Evolutionary conservation across 345 rosid genomes (phyloP), one percentile per base, ranked within the genome.

Genomic region (Limnanthes douglasii): DNA sequence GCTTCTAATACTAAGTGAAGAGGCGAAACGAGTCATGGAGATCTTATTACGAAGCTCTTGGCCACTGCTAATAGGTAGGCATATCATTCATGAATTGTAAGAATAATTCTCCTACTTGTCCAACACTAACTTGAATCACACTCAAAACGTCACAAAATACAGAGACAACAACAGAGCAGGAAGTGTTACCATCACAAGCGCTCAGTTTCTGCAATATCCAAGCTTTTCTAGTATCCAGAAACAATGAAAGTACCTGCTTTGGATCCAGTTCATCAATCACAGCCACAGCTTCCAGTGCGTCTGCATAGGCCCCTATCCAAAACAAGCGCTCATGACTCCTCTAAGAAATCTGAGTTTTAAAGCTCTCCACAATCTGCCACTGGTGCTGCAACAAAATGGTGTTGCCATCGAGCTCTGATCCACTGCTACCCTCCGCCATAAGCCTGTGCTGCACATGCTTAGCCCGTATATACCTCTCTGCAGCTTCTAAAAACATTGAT

Each of bases 301-400:
- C 94, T 0, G 82, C 94, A 26, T 81, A 90, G 27, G 69, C 78
- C 5, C 54, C 75, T 2, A 90, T 11, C 68, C 77, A 94, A 34
- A 81, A 37, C 55, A 90, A 58, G 56, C 96, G 56, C 50, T 90
- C 99, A 11, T 65, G 93, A 24, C 93, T 69, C 51, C 93, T 70
- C 71, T 80, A 93, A 3, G 99, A 80, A 54, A 90, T 85, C 83
- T 90, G 99, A 28, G 62, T 57, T 57, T 85, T 84, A 37, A 90
- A 90, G 59, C 93, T 63, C 78, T 84, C 99, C 17, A 85, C 96
- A 30, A 85, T 84, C 81, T 77, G 94, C 80, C 93, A 90, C 57
- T 90, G 98, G 47, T 90, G 96, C 54, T 84, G 94, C 43, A 90
- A 50, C 52, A 77, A 56, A 15, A 75, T 63, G 39, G 56, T 68